Base-by-base conservation (phyloP, 192 early-diverging fungal genomes). In the Chytriomyces hyalinus region DNA sequence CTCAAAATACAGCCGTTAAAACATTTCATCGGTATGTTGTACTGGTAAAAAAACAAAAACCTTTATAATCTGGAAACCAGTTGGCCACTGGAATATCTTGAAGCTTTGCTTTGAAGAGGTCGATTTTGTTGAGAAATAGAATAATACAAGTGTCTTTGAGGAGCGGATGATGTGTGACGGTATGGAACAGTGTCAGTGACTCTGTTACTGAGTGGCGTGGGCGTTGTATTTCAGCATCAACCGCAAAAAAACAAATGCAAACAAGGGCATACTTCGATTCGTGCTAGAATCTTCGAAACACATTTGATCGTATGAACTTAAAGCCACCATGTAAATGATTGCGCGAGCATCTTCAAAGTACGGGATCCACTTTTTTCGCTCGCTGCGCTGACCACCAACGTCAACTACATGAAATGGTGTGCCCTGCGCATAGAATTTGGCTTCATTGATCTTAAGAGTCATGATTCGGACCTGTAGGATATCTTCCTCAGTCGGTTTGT, bases 281-380 rank as follows among this genome's bases (percentile, higher is more conserved):
- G 82, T 47, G 44, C 0, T 49, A n/a, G 75, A 68, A 36, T 97
- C 95, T 66, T 97, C 95, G 13, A 96, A 82, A 46, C 96, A 80
- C 4, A 93, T 91, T 83, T 97, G 95, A 81, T 97, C 94, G 83
- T 97, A 97, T 86, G 96, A 94, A 79, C 91, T 93, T 75, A 97
- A 81, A 0, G 95, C 94, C 22, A 95, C 95, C 78, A 94, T 95
- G 79, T 96, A 97, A 24, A 97, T 96, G 68, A 97, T 95, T 2
- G 95, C 94, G n/a, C 90, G 93, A 0, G 94, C 93, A 10, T 86
- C 87, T 75, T 94, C 93, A 82, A 95, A 95, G 65, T 91, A 93
- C 70, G 93, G 92, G 73, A 94, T 94, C 94, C 94, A 95, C 77
- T 94, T 94, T 78, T 90, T 90, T 62, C 94, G 86, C 74, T 95